These are phyloP conservation scores for Trichoderma sp. DNA, from an alignment of 2,329 filamentous ascomycete genomes.

Conservation along the genomic window DNA sequence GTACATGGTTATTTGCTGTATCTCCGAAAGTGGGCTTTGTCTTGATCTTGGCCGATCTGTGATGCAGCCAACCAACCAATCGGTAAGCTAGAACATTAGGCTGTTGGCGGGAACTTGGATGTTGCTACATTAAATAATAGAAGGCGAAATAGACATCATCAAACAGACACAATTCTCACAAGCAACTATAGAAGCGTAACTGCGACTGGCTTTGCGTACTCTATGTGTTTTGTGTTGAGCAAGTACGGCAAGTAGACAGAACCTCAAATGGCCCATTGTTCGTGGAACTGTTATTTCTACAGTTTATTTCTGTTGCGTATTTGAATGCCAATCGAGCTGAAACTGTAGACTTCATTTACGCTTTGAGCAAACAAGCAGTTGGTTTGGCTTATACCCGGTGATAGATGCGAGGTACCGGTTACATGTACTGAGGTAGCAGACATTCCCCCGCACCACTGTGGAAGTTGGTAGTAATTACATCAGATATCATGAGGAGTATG, in stretches of 20 bases:
- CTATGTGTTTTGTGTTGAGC: too few relatives aligned
- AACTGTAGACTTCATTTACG: too few relatives aligned
- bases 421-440: neutral
- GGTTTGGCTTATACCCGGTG: neutral
- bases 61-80: neutral
- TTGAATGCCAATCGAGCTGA: too few relatives aligned
- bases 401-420: neutral
- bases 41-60: neutral
- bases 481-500: neutral
- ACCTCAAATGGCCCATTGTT: too few relatives aligned
- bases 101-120: neutral
- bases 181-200: too few relatives aligned
- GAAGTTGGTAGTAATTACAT: accelerated
- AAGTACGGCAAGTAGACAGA: too few relatives aligned
- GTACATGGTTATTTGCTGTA: neutral
- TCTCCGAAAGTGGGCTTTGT: neutral
- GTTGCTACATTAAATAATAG: neutral
- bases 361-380: too few relatives aligned
- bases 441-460: accelerated
- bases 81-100: neutral
- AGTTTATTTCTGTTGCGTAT: neutral
- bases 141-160: neutral
- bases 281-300: too few relatives aligned
- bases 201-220: too few relatives aligned
- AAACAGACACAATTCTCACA: too few relatives aligned